Evolutionary conservation across 352 stramenopile genomes (phyloP), one percentile per base, ranked within the genome.

Genomic region (Pythium volutum): DNA sequence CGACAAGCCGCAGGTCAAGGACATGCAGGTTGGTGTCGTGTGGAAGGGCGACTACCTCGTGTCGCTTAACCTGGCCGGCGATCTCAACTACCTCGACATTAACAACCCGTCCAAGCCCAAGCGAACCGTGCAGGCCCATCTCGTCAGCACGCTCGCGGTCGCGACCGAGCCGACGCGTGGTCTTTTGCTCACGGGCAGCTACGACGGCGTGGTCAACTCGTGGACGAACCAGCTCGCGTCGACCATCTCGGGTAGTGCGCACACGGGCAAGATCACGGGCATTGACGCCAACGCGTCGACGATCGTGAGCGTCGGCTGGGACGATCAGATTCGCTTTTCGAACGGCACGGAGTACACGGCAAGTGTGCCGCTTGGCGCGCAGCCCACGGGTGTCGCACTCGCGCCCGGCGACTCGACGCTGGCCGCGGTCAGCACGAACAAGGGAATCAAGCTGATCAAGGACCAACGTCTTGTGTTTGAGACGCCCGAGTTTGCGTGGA

Each of bases 121-220:
- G 73, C 69, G 84, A 43, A 78, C 97, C 22, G 75, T 97, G 31
- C 91, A 96, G 54, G 91, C 87, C 11, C 91, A 98, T 59, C 90
- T 96, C 67, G 93, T 96, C 49, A 93, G 88, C 49, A 96, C 98
- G 63, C 76, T 93, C 38, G 79, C 87, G 18, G 76, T 98, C 52
- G 77, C 87, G 20, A 84, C 94, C 23, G 89, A 96, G 69, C 65
- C 69, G 18, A 62, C 62, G 31, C 80, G 84, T 12, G 74, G 81
- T 18, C 69, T 86, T 18, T 77, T 98, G 23, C 80, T 98, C 62
- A 98, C 95, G 9, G 93, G 89, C 45, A 97, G 95, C 64, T 97
- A 97, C 64, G 95, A 98, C 69, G 93, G 95, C 18, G 88, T 98
- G 23, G 71, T 99, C 33, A 93, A 85, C 59, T 79, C 94, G 52